These are phyloP conservation scores for Pyracantha coccinea DNA, from an alignment of 331 rosid species.

Conservation along the genomic window DNA sequence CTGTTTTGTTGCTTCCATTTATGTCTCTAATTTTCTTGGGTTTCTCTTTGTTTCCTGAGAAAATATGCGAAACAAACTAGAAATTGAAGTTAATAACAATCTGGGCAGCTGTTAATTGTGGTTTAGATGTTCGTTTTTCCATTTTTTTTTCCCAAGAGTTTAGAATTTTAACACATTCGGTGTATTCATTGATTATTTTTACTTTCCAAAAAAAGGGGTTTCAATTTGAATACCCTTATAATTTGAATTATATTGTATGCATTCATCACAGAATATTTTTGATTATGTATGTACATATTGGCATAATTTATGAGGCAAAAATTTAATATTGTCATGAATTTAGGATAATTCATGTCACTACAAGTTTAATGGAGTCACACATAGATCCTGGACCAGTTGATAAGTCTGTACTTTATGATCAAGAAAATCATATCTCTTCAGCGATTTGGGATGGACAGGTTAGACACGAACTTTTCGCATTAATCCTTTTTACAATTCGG, in stretches of 20 bases:
- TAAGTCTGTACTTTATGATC: constrained; percentile 73
- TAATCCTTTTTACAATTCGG: background rate
- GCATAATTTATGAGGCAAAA: constrained; percentile 1
- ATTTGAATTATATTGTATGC: background rate
- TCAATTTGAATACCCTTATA: background rate
- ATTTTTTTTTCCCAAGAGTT: background rate
- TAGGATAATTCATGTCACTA: constrained; percentile 12
- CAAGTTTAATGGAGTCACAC: constrained; percentile 40
- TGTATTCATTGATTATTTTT: background rate
- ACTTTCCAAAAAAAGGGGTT: background rate
- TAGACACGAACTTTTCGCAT: constrained; percentile 6
- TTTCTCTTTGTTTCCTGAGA: background rate
- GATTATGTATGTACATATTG: background rate
- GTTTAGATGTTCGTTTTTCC: background rate
- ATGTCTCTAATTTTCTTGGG: background rate
- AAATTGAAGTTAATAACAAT: background rate
- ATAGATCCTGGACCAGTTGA: constrained; percentile 76
- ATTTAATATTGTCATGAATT: constrained; percentile 6
- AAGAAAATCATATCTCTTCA: constrained; percentile 84
- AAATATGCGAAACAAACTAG: background rate
- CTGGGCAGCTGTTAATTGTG: background rate
- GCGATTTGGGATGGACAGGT: constrained; percentile 98
- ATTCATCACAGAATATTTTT: background rate
- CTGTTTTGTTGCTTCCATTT: background rate
- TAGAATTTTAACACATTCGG: background rate